Conservation (phyloP, 176 grass and related monocot genomes). For the Puccinellia tenuiflora region DNA sequence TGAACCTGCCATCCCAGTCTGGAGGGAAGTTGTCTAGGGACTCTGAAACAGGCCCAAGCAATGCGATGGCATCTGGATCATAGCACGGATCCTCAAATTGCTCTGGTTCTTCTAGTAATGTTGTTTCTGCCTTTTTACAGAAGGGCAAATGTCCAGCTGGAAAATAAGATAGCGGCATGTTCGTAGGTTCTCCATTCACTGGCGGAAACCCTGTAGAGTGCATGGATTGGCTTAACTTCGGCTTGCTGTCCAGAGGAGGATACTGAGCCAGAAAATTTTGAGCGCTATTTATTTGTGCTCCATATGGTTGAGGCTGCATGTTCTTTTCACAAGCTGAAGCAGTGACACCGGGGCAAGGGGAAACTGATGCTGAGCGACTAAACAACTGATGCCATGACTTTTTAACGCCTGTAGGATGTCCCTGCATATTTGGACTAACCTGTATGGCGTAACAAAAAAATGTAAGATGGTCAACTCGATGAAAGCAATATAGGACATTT, state of each 20-base stretch:
- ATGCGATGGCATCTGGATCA: conserved; percentile 68
- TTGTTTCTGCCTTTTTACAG: conserved; percentile 37
- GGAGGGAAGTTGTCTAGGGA: conserved; percentile 57
- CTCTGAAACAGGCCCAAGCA: conserved; percentile 81
- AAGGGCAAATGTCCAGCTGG: conserved; percentile 44
- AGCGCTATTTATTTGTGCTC: conserved; percentile 38
- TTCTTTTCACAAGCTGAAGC: conserved; percentile 30
- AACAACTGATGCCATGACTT: conserved; percentile 91
- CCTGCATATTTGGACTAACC: conserved; percentile 63
- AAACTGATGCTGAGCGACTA: conserved; percentile 57
- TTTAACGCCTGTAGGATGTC: conserved; percentile 46
- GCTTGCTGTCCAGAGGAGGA: conserved; percentile 48
- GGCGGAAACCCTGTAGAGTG: conserved; percentile 42
- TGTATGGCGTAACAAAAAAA: conserved; percentile 35
- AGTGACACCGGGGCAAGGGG: conserved; percentile 46
- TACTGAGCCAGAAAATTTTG: conserved; percentile 39
- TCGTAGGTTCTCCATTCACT: conserved; percentile 20
- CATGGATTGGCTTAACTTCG: conserved; percentile 31
- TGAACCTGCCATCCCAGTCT: conserved; percentile 46
- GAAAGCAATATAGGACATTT: conserved; percentile 9
- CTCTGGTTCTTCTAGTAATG: conserved; percentile 56
- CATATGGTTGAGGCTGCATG: conserved; percentile 29
- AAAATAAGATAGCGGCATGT: conserved; percentile 29
- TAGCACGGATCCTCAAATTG: conserved; percentile 93
- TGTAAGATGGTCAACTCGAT: conserved; percentile 12